Conservation (phyloP, 176 grass and related monocot species). For the Areca catechu region DNA sequence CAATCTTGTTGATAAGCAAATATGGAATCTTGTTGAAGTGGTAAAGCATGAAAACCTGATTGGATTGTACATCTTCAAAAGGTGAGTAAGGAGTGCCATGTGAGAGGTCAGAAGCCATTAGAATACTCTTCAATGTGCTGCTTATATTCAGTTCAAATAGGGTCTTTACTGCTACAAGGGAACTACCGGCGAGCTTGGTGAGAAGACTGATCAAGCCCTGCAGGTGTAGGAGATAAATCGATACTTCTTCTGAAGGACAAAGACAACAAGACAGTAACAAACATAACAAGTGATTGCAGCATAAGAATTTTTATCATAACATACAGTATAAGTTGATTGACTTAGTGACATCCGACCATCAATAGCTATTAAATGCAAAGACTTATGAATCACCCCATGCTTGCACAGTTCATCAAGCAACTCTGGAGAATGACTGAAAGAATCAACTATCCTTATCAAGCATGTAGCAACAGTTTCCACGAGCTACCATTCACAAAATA, state of each 20-base stretch:
- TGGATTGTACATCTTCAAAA: slow-evolving; percentile 59
- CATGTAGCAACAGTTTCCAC: slow-evolving; percentile 72
- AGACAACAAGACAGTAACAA: too few species aligned
- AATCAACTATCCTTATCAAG: slow-evolving; percentile 64
- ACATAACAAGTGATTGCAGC: too few species aligned
- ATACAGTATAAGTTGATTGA: slow-evolving; percentile 57
- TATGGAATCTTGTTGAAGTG: background rate
- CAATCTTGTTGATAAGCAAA: too few species aligned
- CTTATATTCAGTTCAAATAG: slow-evolving; percentile 79
- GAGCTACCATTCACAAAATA: slow-evolving; percentile 23
- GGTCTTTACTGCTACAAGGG: slow-evolving; percentile 71
- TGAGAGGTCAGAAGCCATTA: slow-evolving; percentile 63
- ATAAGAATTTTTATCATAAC: slow-evolving; percentile 11
- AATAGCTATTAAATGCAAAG: slow-evolving; percentile 52
- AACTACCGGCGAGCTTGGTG: slow-evolving; percentile 64
- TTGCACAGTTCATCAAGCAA: slow-evolving; percentile 75
- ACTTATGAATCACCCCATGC: slow-evolving; percentile 51
- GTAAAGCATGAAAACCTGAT: slow-evolving; percentile 45
- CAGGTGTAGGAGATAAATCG: slow-evolving; percentile 26
- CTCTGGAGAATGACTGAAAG: slow-evolving; percentile 43
- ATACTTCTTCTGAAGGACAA: background rate
- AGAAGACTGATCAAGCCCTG: slow-evolving; percentile 80
- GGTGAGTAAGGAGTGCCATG: slow-evolving; percentile 52
- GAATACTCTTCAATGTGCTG: slow-evolving; percentile 60
- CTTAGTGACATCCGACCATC: slow-evolving; percentile 41